Base-by-base conservation (phyloP, 257 asterid species). In the Henckelia pumila region DNA sequence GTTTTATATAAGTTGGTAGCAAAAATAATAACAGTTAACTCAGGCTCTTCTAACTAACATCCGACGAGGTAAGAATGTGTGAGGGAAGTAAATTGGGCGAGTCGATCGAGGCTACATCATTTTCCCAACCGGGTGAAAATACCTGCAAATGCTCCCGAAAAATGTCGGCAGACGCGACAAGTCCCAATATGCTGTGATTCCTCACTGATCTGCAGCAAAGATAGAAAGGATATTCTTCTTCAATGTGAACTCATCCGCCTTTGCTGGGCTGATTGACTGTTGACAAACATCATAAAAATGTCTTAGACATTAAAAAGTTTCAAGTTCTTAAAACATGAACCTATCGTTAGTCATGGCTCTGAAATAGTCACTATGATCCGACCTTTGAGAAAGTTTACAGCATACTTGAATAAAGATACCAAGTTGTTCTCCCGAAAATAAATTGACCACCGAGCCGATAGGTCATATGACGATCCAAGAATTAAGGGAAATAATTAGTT, bases 241-340 rank as follows among this genome's bases (percentile, higher is more conserved):
- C 75, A 92, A 77, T 29, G 84, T 74, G 78, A 92, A 88, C 69
- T 92, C 98, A 57, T 92, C 98, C 10, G 88, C 91, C 88, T 92
- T 92, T 0, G 84, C 62, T 58, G 88, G 68, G 72, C 82, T 87
- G 73, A 92, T 81, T 30, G 97, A 72, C 97, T 90, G 92, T 28
- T 62, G 55, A 66, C 56, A 55, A 74, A 35, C 53, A 68, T 17
- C 65, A 60, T 29, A 26, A 29, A 68, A 35, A 10, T 17, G 30
- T 61, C 55, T 5, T n/a, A 52, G 26, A 57, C 44, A 10, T 35
- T 8, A 35, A 35, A 40, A 40, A 40, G 33, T 40, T 40, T 40
- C 44, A 40, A 40, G 50, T 13, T 40, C 17, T 11, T 13, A 40
- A 40, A 5, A 10, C 50, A 40, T 40, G 50, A 40, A 40, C 13